phyloP scores from a whole-genome alignment of 495 filamentous ascomycete genomes.

The Tetracladium marchalianum region DNA sequence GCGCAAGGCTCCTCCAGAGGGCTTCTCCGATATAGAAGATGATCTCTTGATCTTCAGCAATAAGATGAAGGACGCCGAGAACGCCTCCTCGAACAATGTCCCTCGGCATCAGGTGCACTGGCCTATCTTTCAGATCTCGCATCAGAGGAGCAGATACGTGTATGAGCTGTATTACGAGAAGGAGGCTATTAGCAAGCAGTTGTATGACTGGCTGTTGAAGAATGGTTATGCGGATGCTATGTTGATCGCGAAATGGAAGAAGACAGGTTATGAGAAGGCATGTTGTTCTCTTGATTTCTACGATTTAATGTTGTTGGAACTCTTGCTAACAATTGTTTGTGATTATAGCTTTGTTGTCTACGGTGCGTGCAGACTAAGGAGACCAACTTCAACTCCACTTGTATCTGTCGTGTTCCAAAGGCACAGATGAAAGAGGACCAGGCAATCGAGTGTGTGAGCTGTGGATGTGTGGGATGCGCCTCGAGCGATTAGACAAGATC shows the following conservation, averaged over 20 bases:
- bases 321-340: not conserved
- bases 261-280: conserved; percentile 97
- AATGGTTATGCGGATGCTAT: conserved; percentile 91
- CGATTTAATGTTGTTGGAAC: not conserved
- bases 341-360: conserved; percentile 70
- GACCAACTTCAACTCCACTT: conserved; percentile 96
- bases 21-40: conserved; percentile 95
- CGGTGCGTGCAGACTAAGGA: conserved; percentile 98
- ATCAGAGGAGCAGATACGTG: conserved; percentile 88
- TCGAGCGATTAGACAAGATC: conserved; percentile 55
- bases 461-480: conserved; percentile 85
- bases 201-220: conserved; percentile 96
- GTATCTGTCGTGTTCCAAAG: conserved; percentile 92
- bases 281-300: conserved; percentile 13
- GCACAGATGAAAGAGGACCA: conserved; percentile 86
- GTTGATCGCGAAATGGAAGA: conserved; percentile 99
- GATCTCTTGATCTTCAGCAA: conserved; percentile 91
- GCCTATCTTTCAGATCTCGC: conserved; percentile 95
- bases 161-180: conserved; percentile 98
- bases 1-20: conserved; percentile 86
- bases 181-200: conserved; percentile 78
- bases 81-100: conserved; percentile 43
- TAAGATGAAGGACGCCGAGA: conserved; percentile 98
- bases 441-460: conserved; percentile 88
- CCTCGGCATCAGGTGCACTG: conserved; percentile 79